Conservation (phyloP, 768 basidiomycete species). For the Panaeolus papilionaceus region DNA sequence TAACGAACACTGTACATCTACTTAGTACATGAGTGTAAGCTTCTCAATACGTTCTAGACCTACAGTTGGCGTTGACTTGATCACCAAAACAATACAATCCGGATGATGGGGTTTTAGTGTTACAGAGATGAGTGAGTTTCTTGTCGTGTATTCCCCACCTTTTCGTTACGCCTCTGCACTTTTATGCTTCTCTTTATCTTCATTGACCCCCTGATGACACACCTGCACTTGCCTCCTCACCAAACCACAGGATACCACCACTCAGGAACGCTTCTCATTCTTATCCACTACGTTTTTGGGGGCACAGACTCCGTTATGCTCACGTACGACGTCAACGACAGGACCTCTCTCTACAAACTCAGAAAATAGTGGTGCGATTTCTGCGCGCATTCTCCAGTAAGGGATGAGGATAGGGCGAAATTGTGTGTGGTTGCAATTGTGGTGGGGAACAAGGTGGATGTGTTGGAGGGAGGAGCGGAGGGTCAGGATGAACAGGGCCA, state of each 20-base stretch:
- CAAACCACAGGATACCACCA: conserved; percentile 67
- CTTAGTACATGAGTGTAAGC: conserved; percentile 74
- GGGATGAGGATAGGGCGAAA: conserved; percentile 63
- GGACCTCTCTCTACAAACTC: conserved; percentile 63
- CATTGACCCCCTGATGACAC: too few relatives aligned
- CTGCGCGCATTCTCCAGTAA: conserved; percentile 65
- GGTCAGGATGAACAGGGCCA: conserved; percentile 24
- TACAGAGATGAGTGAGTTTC: conserved; percentile 61
- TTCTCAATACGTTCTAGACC: conserved; percentile 82
- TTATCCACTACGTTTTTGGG: too few relatives aligned
- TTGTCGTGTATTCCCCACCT: conserved; percentile 21
- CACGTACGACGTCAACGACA: conserved; percentile 78
- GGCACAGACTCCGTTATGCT: conserved; percentile 83
- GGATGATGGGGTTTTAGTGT: conserved; percentile 50
- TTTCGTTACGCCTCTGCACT: conserved; percentile 9
- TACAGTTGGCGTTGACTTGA: conserved; percentile 91
- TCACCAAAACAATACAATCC: conserved; percentile 58
- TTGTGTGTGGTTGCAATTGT: conserved; percentile 81
- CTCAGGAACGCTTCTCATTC: conserved; percentile 87
- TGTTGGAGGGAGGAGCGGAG: conserved; percentile 29
- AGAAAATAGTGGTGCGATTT: conserved; percentile 85
- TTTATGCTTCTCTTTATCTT: conserved; percentile 4
- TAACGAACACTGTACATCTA: not conserved
- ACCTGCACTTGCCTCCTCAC: conserved; percentile 28
- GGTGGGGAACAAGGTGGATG: conserved; percentile 83